Conservation (phyloP, 1,284 basidiomycete species). For the Cryptococcus sp. region DNA sequence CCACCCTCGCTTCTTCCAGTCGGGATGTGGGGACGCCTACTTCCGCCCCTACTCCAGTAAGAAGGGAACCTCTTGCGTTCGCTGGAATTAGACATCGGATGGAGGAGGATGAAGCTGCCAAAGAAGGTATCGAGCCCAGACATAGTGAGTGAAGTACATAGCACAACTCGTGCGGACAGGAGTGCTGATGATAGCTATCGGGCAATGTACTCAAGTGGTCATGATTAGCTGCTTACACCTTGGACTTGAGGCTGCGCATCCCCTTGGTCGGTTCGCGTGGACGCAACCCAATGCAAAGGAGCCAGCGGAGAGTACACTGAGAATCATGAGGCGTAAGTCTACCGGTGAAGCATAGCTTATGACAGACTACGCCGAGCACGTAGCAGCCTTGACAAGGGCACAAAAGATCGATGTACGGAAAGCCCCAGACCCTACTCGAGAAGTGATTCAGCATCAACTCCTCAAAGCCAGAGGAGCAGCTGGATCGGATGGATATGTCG, state of each 20-base stretch:
- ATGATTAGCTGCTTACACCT: conserved; percentile 34
- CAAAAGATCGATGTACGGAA: conserved; percentile 11
- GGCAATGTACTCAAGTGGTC: conserved; percentile 31
- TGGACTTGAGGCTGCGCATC: conserved; percentile 28
- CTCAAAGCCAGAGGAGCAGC: conserved; percentile 29
- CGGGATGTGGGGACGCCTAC: neutral
- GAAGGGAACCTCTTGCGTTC: conserved; percentile 23
- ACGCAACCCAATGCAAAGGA: conserved; percentile 25
- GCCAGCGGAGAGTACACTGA: conserved; percentile 28
- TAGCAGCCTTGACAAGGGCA: conserved; percentile 10
- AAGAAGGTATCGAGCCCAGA: neutral
- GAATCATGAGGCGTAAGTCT: conserved; percentile 35
- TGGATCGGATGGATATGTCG: conserved; percentile 27
- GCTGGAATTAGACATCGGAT: conserved; percentile 22
- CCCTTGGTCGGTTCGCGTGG: conserved; percentile 36
- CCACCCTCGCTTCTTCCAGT: neutral
- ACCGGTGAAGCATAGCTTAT: neutral
- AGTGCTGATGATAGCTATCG: conserved; percentile 2
- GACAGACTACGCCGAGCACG: conserved; percentile 17
- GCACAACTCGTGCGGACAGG: too few relatives aligned
- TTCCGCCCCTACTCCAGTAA: neutral
- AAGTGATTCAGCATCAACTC: conserved; percentile 31
- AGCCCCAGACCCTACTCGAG: conserved; percentile 32
- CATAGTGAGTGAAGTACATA: neutral
- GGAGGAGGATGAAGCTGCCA: conserved; percentile 6